Conservation (phyloP, 495 filamentous ascomycete genomes). For the Parmelia sp. region DNA sequence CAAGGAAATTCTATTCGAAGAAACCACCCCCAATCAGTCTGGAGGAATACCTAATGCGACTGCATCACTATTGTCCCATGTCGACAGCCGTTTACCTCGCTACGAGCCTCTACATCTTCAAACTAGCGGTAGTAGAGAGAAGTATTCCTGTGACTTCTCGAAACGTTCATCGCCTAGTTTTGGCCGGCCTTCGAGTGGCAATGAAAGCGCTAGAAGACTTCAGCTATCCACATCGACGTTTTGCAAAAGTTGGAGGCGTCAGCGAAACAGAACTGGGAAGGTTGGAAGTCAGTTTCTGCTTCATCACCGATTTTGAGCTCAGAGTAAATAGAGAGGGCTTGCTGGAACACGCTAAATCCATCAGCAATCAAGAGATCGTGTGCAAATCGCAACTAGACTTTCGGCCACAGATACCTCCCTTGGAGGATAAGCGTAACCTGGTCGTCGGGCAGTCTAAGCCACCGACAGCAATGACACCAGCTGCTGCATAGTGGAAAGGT, state of each 20-base stretch:
- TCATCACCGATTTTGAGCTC: slow-evolving; percentile 73
- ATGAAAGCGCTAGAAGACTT: slow-evolving; percentile 92
- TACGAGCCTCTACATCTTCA: slow-evolving; percentile 80
- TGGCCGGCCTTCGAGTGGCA: slow-evolving; percentile 77
- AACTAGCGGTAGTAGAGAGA: slow-evolving; percentile 66
- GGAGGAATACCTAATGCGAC: slow-evolving; percentile 75
- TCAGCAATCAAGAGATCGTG: slow-evolving; percentile 12
- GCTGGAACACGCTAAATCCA: slow-evolving; percentile 35
- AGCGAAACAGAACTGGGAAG: slow-evolving; percentile 68
- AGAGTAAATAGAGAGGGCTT: slow-evolving; percentile 61
- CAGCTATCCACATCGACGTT: slow-evolving; percentile 72
- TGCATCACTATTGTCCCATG: slow-evolving; percentile 89
- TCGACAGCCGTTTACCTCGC: slow-evolving; percentile 96
- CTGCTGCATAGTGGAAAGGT: slow-evolving; percentile 10
- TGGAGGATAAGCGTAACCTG: slow-evolving; percentile 13
- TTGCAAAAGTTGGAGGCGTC: slow-evolving; percentile 87
- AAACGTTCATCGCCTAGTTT: slow-evolving; percentile 80
- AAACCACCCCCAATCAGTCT: slow-evolving; percentile 71
- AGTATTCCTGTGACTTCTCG: slow-evolving; percentile 67
- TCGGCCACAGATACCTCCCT: slow-evolving; percentile 20
- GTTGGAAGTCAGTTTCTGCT: slow-evolving; percentile 88
- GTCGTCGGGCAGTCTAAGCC: slow-evolving; percentile 11
- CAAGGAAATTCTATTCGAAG: slow-evolving; percentile 87
- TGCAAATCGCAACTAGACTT: slow-evolving; percentile 13
- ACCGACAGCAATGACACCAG: not conserved